These are phyloP conservation scores for Lichtheimia hyalospora DNA, from an alignment of 371 early-diverging fungal genomes.

Conservation along the genomic window DNA sequence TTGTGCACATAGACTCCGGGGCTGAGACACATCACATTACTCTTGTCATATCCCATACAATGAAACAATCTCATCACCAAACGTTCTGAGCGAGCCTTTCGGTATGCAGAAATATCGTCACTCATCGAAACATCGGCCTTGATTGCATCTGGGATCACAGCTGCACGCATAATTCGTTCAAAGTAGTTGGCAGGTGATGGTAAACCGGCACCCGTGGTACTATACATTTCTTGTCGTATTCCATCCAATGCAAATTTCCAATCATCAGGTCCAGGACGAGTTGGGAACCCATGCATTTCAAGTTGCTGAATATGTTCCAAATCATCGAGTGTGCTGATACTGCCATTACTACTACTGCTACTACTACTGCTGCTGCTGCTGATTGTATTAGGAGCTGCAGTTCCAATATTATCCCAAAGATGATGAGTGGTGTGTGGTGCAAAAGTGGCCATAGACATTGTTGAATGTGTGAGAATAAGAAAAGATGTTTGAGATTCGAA, in stretches of 20 bases:
- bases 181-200: constrained; percentile 28
- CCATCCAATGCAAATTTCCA: constrained; percentile 22
- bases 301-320: too few species aligned
- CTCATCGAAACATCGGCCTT: constrained; percentile 3
- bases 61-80: constrained; percentile 32
- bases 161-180: constrained; percentile 3
- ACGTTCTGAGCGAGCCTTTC: constrained; percentile 38
- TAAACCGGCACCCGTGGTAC: constrained; percentile 18
- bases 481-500: too few species aligned
- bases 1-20: constrained; percentile 45
- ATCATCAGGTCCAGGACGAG: constrained; percentile 3
- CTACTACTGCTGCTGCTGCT: too few species aligned
- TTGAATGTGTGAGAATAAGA: too few species aligned
- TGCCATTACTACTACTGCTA: too few species aligned
- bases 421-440: too few species aligned
- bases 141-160: background rate
- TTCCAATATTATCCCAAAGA: too few species aligned
- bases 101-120: constrained; percentile 19
- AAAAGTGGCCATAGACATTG: too few species aligned
- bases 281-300: too few species aligned
- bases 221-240: constrained; percentile 33
- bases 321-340: too few species aligned
- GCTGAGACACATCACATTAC: constrained; percentile 30
- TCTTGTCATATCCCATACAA: constrained; percentile 21
- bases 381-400: too few species aligned